Evolutionary conservation across 2,329 filamentous ascomycete genomes (phyloP), one percentile per base, ranked within the genome.

Genomic region (Botrytis paeoniae): DNA sequence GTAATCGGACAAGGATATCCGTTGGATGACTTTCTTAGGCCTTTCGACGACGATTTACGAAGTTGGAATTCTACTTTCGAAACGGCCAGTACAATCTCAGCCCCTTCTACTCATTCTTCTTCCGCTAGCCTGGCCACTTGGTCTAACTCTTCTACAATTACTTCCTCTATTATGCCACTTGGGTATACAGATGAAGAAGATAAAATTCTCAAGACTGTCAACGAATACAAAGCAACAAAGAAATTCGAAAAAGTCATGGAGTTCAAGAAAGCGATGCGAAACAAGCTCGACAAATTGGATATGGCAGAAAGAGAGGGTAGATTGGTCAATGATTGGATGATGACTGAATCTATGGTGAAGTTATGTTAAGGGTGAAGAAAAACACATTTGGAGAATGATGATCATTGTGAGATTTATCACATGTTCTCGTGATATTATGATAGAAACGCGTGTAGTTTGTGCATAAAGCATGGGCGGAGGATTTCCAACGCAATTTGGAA

Each of bases 401-500:
- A 48, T 32, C 41, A n/a, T 65, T 63, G 22, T 18, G 43, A 48
- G 14, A 12, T 37, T 51, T 18, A 32, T 65, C 63, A 48, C 43
- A 51, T 65, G 7, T 51, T 65, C n/a, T 41, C 66, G 51, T 59
- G 65, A 41, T 20, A 18, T 25, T 41, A 10, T 48, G 59, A 71
- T 63, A 64, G 20, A 48, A 22, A 39, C 25, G 69, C 59, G 43
- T 54, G 59, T 64, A 41, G 6, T 9, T 54, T 69, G 5, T 64
- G 37, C 62, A 25, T 57, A 22, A 37, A 59, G 48, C 18, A 71
- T 39, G 45, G 43, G n/a, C n/a, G n/a, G 20, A 48, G 66, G 66
- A 59, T 37, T 43, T 69, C n/a, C 65, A 43, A 71, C 35, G 45
- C 51, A 60, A 64, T 7, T 35, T 71, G 35, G 54, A 64, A 63